A percentile compares a stretch with the other conserved stretches of the same genome.
Conservation (phyloP, 176 grass and related monocot species). For the Pharus latifolius region DNA sequence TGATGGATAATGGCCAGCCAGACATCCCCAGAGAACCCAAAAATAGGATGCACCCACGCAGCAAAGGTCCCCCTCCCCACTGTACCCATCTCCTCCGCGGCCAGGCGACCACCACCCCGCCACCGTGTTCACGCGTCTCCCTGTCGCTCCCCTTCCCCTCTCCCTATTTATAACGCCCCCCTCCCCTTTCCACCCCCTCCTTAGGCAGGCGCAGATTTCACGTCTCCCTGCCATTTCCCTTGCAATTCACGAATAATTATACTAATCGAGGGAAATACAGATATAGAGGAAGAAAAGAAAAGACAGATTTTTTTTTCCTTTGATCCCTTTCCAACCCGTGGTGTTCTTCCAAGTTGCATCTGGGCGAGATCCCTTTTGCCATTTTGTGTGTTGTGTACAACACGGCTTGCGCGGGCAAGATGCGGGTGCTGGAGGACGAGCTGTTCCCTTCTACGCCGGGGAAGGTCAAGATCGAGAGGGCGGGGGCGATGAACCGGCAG, state of each 20-base stretch:
- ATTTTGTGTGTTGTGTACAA: not conserved
- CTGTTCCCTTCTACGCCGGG: conserved; percentile 85
- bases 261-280: too few species aligned
- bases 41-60: too few species aligned
- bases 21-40: too few species aligned
- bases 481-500: conserved; percentile 58
- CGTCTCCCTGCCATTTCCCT: not conserved
- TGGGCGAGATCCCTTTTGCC: not conserved
- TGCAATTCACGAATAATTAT: not conserved
- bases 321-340: not conserved
- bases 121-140: conserved; percentile 8
- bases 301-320: not conserved
- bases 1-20: too few species aligned
- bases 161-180: conserved; percentile 41
- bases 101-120: not conserved
- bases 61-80: too few species aligned
- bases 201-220: conserved; percentile 58
- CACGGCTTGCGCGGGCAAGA: conserved; percentile 13
- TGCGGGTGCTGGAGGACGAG: conserved; percentile 77
- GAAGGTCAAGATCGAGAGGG: conserved; percentile 88
- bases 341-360: not conserved
- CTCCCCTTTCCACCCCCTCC: not conserved
- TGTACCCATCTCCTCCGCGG: too few species aligned
- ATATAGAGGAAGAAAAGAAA: too few species aligned
- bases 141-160: conserved; percentile 8